A percentile compares a stretch with the other conserved stretches of the same genome.
Conservation (phyloP, 2,329 filamentous ascomycete genomes). For the Seiridium cupressi region DNA sequence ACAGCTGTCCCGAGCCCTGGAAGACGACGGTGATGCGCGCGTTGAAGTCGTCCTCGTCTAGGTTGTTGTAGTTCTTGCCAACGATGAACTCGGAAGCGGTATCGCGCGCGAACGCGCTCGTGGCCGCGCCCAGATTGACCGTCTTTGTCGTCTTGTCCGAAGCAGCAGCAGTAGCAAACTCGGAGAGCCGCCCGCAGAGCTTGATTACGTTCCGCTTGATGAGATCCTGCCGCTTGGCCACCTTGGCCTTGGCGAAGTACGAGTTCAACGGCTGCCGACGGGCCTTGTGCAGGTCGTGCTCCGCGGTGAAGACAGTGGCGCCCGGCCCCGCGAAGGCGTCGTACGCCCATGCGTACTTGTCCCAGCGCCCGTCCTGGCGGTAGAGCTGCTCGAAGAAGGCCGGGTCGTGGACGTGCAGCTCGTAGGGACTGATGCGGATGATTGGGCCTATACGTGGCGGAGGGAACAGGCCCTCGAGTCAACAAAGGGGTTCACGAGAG, state of each 20-base stretch:
- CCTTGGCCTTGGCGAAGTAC: background rate
- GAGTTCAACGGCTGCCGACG: background rate
- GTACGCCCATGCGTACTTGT: constrained; percentile 7
- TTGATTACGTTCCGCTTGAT: background rate
- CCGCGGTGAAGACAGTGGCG: background rate
- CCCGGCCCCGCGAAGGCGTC: background rate
- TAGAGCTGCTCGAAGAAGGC: constrained; percentile 1
- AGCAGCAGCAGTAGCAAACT: background rate
- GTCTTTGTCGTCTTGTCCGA: background rate
- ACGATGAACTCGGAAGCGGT: background rate
- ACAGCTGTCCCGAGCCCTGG: background rate
- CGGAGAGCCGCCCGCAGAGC: background rate
- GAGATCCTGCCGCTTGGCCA: background rate
- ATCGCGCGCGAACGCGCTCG: background rate
- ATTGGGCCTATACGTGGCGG: background rate
- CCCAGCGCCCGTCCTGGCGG: constrained; percentile 7
- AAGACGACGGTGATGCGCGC: background rate
- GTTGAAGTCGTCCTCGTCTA: background rate
- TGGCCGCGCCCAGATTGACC: constrained; percentile 1
- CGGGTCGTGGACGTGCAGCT: background rate
- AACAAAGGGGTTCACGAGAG: background rate
- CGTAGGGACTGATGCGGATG: constrained; percentile 5
- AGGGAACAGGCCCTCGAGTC: background rate
- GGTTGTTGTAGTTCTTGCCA: constrained; percentile 1
- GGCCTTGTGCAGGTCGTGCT: constrained; percentile 9